Evolutionary conservation across 2,329 filamentous ascomycete species (phyloP), one percentile per base, ranked within the genome.

Genomic region (Fusarium fracticaudum): DNA sequence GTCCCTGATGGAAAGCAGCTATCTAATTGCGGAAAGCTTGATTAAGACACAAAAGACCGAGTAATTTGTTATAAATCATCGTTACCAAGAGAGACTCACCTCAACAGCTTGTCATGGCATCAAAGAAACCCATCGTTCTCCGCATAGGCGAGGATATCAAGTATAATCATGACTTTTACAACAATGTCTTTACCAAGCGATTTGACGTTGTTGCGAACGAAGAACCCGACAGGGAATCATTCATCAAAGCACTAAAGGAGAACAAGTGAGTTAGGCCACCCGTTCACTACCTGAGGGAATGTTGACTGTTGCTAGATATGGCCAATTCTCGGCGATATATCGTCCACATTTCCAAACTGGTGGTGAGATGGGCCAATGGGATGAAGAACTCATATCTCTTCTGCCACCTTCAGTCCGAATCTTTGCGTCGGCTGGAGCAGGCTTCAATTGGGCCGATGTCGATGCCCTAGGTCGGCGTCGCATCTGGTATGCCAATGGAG

Each of bases 371-470:
- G 87, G 87, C 37, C 86, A 85, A 20, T 91, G 89, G 89, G 86
- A 91, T 72, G 77, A 83, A 40, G 88, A 90, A 74, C 80, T 91
- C 6, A 90, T 91, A 48, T 72, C 77, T 0, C 80, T 88, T 8
- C 80, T 92, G 1, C 90, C 90, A 1, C 22, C 78, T 0, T 87
- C 85, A 20, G 87, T 89, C 64, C 85, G 85, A 55, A 88, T 91
- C 40, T 91, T 89, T 77, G 88, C 90, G 37, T 89, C 86, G 18
- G 90, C 90, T 6, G 90, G 90, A 11, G 90, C 90, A 5, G 84
- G 90, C 15, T 91, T 89, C 76, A 89, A 92, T 79, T 91, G 89
- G 89, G 89, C 88, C 2, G 88, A 91, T 76, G 87, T 86, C 0
- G 82, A 86, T 43, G 79, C 81, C 1, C 81, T 90, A 8, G 75